Evolutionary conservation across 495 filamentous ascomycete genomes (phyloP), one percentile per base, ranked within the genome.

Genomic region (Astrocystis sublimbata): DNA sequence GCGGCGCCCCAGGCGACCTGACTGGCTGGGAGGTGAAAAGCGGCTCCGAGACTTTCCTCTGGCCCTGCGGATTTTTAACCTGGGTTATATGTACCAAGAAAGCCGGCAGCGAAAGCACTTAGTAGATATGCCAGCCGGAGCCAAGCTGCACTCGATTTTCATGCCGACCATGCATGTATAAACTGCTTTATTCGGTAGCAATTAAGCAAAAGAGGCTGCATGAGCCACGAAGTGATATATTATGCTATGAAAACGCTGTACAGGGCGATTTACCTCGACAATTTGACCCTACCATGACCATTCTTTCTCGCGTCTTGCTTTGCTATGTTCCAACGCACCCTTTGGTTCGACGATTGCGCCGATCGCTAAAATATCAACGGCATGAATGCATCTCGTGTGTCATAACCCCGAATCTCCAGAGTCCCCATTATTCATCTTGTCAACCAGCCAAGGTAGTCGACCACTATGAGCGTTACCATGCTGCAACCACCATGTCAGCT

Each of bases 381-480:
- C 28, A 35, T 42, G 30, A 17, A 23, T 35, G 3, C 21, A 17
- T 26, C 24, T 9, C 58, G 8, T 52, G 26, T 52, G 15, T 51
- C 35, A 45, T 31, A 7, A n/a, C n/a, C n/a, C n/a, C 47, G 47
- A 36, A 35, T n/a, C 58, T 13, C 47, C 33, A 60, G 21, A 53
- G 33, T 15, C 35, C 46, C 19, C 12, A 21, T 33, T 17, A n/a
- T 54, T 62, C 71, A 85, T 72, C 82, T 89, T 17, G 92, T 96
- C 65, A 96, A 78, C 71, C 88, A 87, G 68, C 90, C 91, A 24
- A 97, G 85, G 74, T 93, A 96, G 69, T 97, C 92, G 55, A 92
- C 92, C 10, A 96, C 92, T 60, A 96, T 92, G 64, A 96, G 80
- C 4, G 92, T 96, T 45, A 96, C 87, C 92, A 97, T 96, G 8